Base-by-base conservation (phyloP, 2,329 filamentous ascomycete genomes). In the Beauveria sp. region DNA sequence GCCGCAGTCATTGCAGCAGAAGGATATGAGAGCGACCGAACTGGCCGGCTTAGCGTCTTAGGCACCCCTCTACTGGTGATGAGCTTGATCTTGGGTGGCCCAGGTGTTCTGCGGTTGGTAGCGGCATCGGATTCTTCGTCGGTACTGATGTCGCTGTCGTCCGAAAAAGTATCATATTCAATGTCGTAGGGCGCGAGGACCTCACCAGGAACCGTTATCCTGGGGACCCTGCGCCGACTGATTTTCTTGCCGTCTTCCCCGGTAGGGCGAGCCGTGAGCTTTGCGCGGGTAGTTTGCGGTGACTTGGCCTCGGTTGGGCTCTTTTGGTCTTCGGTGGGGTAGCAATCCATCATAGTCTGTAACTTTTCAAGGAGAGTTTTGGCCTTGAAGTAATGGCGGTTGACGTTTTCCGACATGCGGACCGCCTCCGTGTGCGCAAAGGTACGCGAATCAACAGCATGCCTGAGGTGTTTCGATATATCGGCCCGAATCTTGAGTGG, bases 151-250 rank as follows among this genome's bases (percentile, higher is more conserved):
- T 83, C 81, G 65, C 77, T 81, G 16, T 79, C 78, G 24, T 80
- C 81, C 52, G 75, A 82, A 62, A 80, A 84, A 0, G 79, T 76
- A 56, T 86, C 83, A 69, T 85, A 86, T 62, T 86, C 83, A 26
- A 87, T 72, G 60, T 88, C 85, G 67, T 86, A 87, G 0, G 85
- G 85, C 1, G 85, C 84, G 52, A 87, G 75, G 9, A 88, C 85
- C 69, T 88, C 84, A 50, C 85, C 85, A 1, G 85, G 85, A 12
- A 88, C 84, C 2, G 84, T 87, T 51, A 88, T 86, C 47, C 82
- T 77, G 6, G 84, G 83, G 5, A 81, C 77, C 40, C 72, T 72
- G 16, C 73, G 79, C 20, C 77, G 75, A 37, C 75, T 77, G 37
- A 76, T 71, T 67, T 75, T 81, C 58, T 80, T 76, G 5, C 75